Evolutionary conservation across 1,139 yeast species (phyloP), one percentile per base, ranked within the genome.

Genomic region (Debaryomyces singareniensis): DNA sequence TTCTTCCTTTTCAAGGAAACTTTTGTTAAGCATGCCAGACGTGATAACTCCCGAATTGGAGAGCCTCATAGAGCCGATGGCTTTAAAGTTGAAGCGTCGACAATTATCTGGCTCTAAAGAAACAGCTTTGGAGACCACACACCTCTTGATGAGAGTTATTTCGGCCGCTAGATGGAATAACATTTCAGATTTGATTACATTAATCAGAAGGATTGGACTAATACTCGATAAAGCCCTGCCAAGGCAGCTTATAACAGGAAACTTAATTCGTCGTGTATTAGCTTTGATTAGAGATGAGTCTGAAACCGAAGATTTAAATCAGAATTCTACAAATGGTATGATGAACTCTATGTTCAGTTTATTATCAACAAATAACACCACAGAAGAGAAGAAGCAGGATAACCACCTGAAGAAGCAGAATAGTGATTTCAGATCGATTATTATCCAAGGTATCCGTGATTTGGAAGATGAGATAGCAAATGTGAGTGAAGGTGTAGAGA

Each of bases 371-470:
- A 48, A 50, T 35, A 13, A 23, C 25, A 18, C 21, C n/a, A n/a
- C 7, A n/a, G 51, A 47, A 29, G 47, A 41, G 32, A 44, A 38
- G 26, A 49, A 45, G 28, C 59, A 54, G 37, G 55, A 52, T 39
- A 44, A 42, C 35, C 46, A 53, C 47, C 58, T 52, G 61, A 68
- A 61, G 41, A 60, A 56, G 32, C 69, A 65, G 41, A 60, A 58
- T 35, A 70, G 74, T 43, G 96, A 86, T 48, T 71, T 84, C 48
- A 74, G 95, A 48, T 85, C 96, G 5, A 79, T 86, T 25, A 81
- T 89, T 23, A 89, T 91, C 36, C 97, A 91, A 55, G 96, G 96
- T 4, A 89, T 93, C 38, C 81, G 87, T 51, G 96, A 87, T 46
- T 70, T 93, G 37, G 78, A 87, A 34, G 98, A 91, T 55, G 99